phyloP scores from a whole-genome alignment of 2,329 filamentous ascomycete species.

The Alternaria burnsii region DNA sequence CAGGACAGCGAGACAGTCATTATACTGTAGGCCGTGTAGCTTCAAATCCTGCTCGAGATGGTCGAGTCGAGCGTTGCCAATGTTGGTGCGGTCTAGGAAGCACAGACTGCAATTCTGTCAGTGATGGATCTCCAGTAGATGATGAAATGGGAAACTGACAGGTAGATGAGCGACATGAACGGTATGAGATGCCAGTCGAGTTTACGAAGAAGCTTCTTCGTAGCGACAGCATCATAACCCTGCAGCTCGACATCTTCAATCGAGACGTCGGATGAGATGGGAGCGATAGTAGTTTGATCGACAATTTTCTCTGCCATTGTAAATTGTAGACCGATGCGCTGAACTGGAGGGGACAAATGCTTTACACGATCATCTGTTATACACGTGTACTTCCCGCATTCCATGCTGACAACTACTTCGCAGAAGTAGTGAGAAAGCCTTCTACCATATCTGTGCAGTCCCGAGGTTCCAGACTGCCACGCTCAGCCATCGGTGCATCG shows the following conservation, averaged over 20 bases:
- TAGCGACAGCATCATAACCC: slow-evolving; percentile 53
- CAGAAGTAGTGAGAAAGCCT: neutral
- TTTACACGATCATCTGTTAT: neutral
- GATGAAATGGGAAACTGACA: slow-evolving; percentile 45
- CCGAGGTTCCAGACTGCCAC: slow-evolving; percentile 5
- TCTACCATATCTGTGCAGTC: slow-evolving; percentile 8
- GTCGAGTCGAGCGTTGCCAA: slow-evolving; percentile 55
- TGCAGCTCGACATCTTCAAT: slow-evolving; percentile 35
- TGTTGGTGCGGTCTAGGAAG: slow-evolving; percentile 47
- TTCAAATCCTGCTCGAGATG: slow-evolving; percentile 49
- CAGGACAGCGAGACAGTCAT: slow-evolving; percentile 65
- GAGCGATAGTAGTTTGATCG: slow-evolving; percentile 14
- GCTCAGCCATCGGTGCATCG: neutral
- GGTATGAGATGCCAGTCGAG: slow-evolving; percentile 66
- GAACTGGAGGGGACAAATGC: no score
- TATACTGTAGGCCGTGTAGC: slow-evolving; percentile 61
- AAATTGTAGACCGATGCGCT: neutral
- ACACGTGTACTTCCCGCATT: slow-evolving; percentile 4
- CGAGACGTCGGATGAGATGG: slow-evolving; percentile 16
- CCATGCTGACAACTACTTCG: neutral
- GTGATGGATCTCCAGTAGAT: neutral
- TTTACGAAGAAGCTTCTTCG: slow-evolving; percentile 62
- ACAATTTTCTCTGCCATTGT: slow-evolving; percentile 25
- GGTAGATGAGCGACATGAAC: slow-evolving; percentile 67
- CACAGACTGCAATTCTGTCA: neutral